Percentiles rank a stretch among this genome's conserved stretches.
Evolutionary conservation across 139 green algal genomes (phyloP).

Genomic region (Pedinophyceae sp.): DNA sequence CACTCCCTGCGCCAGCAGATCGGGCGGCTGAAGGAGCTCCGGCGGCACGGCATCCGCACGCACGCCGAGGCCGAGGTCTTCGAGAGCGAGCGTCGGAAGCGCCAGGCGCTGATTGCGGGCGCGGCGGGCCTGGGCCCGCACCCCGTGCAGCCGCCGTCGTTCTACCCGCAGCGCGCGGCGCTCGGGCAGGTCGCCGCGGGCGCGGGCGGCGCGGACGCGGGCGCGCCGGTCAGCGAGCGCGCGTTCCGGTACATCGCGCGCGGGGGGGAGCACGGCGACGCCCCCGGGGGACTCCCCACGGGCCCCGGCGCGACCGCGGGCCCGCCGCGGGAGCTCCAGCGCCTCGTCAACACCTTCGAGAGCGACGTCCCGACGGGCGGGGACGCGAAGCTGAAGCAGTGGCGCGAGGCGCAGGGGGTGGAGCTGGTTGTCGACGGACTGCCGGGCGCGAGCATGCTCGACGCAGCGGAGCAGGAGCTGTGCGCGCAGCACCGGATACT

Average conservation of each 20-base stretch:
- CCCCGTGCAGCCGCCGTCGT: neutral
- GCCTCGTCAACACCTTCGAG: neutral
- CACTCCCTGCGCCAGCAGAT: neutral
- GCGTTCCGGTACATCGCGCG: no score
- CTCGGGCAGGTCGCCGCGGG: neutral
- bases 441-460: no score
- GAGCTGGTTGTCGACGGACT: no score
- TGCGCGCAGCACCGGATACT: no score
- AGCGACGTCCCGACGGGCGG: no score
- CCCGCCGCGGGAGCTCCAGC: neutral
- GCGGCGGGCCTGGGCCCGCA: no score
- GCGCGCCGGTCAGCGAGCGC: neutral
- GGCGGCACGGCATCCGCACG: neutral
- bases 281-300: neutral
- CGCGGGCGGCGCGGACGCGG: no score
- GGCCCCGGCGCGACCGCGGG: neutral
- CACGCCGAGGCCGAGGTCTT: neutral
- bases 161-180: neutral
- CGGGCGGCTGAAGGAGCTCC: slow-evolving; percentile 1
- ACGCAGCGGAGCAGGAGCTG: no score
- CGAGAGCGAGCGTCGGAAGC: neutral
- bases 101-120: neutral
- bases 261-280: no score
- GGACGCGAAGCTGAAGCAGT: no score
- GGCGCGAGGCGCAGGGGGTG: no score